These are phyloP conservation scores for Eremochloa ophiuroides DNA, from an alignment of 176 grass and related monocot species.

Conservation along the genomic window DNA sequence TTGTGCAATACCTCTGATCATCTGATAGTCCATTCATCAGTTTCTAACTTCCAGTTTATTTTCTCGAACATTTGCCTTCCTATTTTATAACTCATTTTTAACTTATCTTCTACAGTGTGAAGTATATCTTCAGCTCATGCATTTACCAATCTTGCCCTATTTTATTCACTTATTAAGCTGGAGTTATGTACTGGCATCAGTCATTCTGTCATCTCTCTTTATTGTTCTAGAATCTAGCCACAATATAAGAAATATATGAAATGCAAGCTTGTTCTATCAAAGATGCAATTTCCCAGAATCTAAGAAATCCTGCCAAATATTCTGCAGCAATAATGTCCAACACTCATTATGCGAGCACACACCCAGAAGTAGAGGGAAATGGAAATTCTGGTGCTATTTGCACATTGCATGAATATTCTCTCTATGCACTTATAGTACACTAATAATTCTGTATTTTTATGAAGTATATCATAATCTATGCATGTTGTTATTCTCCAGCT, in stretches of 20 bases:
- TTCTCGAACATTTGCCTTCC: background rate
- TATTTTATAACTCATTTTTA: background rate
- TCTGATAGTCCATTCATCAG: background rate
- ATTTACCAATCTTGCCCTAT: background rate
- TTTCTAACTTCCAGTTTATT: background rate
- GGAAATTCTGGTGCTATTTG: background rate
- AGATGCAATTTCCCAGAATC: background rate
- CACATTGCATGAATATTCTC: background rate
- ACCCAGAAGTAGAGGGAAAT: background rate
- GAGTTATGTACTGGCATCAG: background rate
- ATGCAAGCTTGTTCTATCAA: background rate
- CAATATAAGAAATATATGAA: background rate
- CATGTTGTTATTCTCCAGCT: background rate
- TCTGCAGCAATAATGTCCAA: background rate
- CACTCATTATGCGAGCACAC: background rate
- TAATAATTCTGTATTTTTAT: background rate
- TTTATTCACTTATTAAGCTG: background rate
- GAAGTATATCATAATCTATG: background rate
- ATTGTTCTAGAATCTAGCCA: background rate
- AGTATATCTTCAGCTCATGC: background rate
- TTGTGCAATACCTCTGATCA: background rate
- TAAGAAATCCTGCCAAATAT: conserved; percentile 7
- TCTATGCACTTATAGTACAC: background rate
- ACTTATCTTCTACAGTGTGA: background rate
- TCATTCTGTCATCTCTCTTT: background rate